These are phyloP conservation scores for Aspergillus tanneri DNA, from an alignment of 2,329 filamentous ascomycete species.

Conservation along the genomic window DNA sequence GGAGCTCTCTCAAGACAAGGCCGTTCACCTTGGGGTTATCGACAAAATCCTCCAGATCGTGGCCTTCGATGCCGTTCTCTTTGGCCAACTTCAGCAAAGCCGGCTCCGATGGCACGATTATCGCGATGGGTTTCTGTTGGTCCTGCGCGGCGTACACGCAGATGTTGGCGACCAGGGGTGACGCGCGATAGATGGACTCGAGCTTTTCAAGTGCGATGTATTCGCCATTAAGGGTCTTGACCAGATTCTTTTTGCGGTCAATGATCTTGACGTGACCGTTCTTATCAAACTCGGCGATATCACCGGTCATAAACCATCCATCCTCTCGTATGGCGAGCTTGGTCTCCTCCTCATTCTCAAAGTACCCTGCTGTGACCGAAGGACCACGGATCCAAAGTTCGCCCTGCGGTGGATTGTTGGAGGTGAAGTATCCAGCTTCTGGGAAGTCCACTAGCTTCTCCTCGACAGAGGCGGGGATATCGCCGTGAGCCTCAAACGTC, in stretches of 20 bases:
- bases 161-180: constrained; percentile 74
- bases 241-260: constrained; percentile 96
- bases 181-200: constrained; percentile 83
- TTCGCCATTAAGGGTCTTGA: constrained; percentile 93
- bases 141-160: constrained; percentile 79
- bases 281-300: constrained; percentile 84
- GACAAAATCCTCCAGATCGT: constrained; percentile 66
- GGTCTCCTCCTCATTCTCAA: constrained; percentile 82
- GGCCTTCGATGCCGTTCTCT: constrained; percentile 62
- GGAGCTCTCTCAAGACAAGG: constrained; percentile 43
- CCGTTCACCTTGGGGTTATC: constrained; percentile 45
- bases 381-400: constrained; percentile 86
- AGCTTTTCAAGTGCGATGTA: constrained; percentile 97
- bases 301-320: constrained; percentile 96
- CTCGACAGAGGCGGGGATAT: constrained; percentile 74
- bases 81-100: constrained; percentile 57
- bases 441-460: constrained; percentile 88
- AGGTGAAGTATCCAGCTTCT: constrained; percentile 80
- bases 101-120: constrained; percentile 66
- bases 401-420: constrained; percentile 76
- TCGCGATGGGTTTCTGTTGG: constrained; percentile 75
- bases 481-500: constrained; percentile 73
- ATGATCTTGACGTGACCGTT: constrained; percentile 82
- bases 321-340: constrained; percentile 73
- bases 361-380: constrained; percentile 75